Evolutionary conservation across 2,329 filamentous ascomycete species (phyloP), one percentile per base, ranked within the genome.

Genomic region (Falciphora oryzae): DNA sequence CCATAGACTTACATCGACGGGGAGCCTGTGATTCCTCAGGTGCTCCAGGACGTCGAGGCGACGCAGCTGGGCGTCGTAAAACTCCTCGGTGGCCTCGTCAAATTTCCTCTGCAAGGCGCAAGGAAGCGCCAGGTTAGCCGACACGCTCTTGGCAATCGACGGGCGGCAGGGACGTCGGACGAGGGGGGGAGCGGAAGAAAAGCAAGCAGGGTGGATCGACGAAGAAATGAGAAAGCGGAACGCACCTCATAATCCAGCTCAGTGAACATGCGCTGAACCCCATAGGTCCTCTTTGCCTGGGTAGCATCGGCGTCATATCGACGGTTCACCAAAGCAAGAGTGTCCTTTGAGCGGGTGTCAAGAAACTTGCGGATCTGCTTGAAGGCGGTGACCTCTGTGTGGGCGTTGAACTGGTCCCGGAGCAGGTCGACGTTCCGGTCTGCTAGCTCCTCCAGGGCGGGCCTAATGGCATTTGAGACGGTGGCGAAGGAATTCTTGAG

Each of bases 401-500:
- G 79, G 59, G 77, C 79, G 11, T 82, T 75, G 10, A 83, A 79
- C 63, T 86, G 80, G 61, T 81, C 77, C 67, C 85, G 78, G 65
- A 90, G 75, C 65, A 82, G 80, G 61, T 86, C 83, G 65, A 89
- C 75, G 63, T 79, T 83, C 44, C 85, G 81, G 63, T 85, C 83
- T 25, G 87, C 86, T 27, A 92, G 79, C 71, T 90, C 87, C 65
- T 87, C 85, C 18, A 90, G 78, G 13, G 86, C 81, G 22, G 85
- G 84, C 73, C 89, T 90, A 69, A 90, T 75, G 35, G 83, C 80
- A 69, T 85, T 83, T 65, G 85, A 82, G 63, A 91, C 83, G 65
- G 82, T 78, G n/a, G 85, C 81, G 74, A 85, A 91, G 29, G 81
- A 80, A 65, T 85, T 85, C 74, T 89, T 89, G 70, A 91, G 79